phyloP scores from a whole-genome alignment of 2,329 filamentous ascomycete genomes.

The Cytospora schulzeri region DNA sequence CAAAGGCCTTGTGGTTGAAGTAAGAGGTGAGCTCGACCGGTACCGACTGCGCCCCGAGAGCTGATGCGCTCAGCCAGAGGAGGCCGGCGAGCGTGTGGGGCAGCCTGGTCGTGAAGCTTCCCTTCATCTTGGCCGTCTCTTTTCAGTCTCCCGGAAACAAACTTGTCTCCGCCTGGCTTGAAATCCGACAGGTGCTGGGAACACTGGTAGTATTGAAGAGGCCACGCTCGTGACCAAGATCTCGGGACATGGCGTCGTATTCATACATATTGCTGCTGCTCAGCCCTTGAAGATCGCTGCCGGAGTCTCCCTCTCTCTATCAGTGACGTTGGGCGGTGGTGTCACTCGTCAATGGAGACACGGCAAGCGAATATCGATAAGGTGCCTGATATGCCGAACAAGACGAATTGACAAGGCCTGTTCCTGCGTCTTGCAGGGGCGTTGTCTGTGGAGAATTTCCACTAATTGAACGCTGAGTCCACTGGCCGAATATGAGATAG shows the following conservation, averaged over 20 bases:
- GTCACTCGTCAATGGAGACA: conserved; percentile 9
- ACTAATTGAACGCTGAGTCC: not conserved
- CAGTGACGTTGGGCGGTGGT: not conserved
- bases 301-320: conserved; percentile 19
- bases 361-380: conserved; percentile 19
- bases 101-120: not conserved
- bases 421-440: conserved; percentile 12
- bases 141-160: not conserved
- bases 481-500: conserved; percentile 7
- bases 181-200: not conserved
- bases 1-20: conserved; percentile 53
- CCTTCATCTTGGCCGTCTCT: conserved; percentile 5
- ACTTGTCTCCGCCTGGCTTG: not conserved
- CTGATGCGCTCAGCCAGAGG: conserved; percentile 6
- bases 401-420: not conserved
- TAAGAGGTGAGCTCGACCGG: conserved; percentile 38
- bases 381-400: conserved; percentile 17
- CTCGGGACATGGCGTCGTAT: conserved; percentile 9
- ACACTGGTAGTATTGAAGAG: not conserved
- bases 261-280: conserved; percentile 4
- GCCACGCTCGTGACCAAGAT: not conserved
- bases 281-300: not conserved
- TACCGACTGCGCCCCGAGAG: conserved; percentile 30
- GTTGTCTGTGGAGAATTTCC: not conserved
- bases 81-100: conserved; percentile 1